phyloP scores from a whole-genome alignment of 2,329 filamentous ascomycete genomes.

The Aspergillus sergii region DNA sequence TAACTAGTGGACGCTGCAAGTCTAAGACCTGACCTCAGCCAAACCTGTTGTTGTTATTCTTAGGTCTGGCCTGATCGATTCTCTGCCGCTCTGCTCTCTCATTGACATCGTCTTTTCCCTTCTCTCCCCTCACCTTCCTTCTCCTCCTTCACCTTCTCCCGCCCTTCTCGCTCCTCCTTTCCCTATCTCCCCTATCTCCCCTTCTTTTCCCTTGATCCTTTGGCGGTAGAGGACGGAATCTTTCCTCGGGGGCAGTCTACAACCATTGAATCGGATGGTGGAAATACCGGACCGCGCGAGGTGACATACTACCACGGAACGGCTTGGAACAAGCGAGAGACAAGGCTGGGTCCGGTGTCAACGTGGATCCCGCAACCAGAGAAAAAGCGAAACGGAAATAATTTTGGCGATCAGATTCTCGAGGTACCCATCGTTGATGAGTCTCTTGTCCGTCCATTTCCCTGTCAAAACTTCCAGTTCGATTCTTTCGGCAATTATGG shows the following conservation, averaged over 20 bases:
- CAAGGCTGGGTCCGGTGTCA: constrained; percentile 18
- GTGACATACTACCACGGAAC: constrained; percentile 6
- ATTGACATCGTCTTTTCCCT: background rate
- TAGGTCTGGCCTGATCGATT: constrained; percentile 20
- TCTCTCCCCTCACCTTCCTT: background rate
- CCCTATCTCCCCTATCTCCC: background rate
- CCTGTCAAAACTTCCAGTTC: background rate
- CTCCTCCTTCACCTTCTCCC: background rate
- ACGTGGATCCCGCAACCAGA: constrained; percentile 17
- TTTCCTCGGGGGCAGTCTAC: background rate
- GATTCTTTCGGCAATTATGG: constrained; percentile 11
- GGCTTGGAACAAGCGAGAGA: constrained; percentile 4
- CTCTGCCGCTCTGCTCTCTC: background rate
- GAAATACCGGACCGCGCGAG: background rate
- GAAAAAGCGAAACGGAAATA: constrained; percentile 8
- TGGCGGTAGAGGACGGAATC: background rate
- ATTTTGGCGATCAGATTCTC: constrained; percentile 8
- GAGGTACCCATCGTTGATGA: background rate
- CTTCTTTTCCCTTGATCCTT: background rate
- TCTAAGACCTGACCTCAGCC: constrained; percentile 14
- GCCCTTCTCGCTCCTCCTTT: constrained; percentile 1
- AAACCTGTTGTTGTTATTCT: constrained; percentile 13
- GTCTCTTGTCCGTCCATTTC: constrained; percentile 5
- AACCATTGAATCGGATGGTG: background rate
- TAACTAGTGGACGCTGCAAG: constrained; percentile 14